These are phyloP conservation scores for Chrysosporium queenslandicum DNA, from an alignment of 2,329 filamentous ascomycete species.

Conservation along the genomic window DNA sequence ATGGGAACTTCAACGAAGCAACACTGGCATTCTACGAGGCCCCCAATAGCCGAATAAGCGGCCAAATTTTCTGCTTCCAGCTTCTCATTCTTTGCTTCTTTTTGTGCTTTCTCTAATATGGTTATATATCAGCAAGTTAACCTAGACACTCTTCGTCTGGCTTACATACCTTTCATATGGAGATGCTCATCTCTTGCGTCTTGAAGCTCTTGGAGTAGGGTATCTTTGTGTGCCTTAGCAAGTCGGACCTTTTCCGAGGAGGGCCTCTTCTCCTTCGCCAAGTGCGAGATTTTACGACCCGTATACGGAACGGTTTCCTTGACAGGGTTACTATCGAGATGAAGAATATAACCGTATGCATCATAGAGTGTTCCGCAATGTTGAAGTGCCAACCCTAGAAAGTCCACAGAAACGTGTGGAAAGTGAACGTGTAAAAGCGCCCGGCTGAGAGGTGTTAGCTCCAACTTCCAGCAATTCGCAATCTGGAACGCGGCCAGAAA, in stretches of 20 bases:
- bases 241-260: neutral
- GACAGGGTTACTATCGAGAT: constrained; percentile 5
- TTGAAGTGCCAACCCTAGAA: constrained; percentile 21
- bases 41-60: constrained; percentile 7
- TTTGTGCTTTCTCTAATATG: neutral
- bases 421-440: constrained; percentile 28
- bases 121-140: too few relatives aligned
- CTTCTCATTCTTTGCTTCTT: neutral
- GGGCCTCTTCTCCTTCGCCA: neutral
- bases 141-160: too few relatives aligned
- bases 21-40: constrained; percentile 56
- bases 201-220: constrained; percentile 26
- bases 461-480: neutral
- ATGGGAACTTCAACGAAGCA: constrained; percentile 59
- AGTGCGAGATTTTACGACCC: neutral
- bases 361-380: neutral
- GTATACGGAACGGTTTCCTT: neutral
- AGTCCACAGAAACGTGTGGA: constrained; percentile 27
- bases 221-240: neutral
- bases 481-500: too few relatives aligned
- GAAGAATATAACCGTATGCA: constrained; percentile 5
- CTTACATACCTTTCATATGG: constrained; percentile 13
- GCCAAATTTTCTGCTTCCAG: constrained; percentile 7
- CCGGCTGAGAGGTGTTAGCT: constrained; percentile 19
- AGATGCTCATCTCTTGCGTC: constrained; percentile 25